Evolutionary conservation across 2,329 filamentous ascomycete genomes (phyloP), one percentile per base, ranked within the genome.

Genomic region (Conoideocrella luteorostrata): DNA sequence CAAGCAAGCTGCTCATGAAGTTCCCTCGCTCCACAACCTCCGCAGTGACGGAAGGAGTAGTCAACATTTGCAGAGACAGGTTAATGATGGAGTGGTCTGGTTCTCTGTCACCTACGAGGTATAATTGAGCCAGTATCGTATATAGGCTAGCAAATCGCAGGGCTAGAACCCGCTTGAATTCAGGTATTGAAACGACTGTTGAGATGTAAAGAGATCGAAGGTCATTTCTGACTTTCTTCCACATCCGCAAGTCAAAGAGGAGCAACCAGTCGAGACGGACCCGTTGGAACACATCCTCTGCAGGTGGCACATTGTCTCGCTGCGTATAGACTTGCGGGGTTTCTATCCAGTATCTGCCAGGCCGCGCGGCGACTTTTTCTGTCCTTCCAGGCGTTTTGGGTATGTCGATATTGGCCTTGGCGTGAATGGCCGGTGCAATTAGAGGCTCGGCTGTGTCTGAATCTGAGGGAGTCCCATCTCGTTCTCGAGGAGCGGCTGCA

Each of bases 51-150:
- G 91, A 95, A 2, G 93, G 90, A 0, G 93, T 96, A 0, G 93
- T 98, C 49, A 98, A 72, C 80, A 98, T 94, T 60, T 98, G 93
- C 23, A 97, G 71, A 4, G 91, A 97, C 29, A 98, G 78, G 59
- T 96, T 96, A 71, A 98, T 95, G 59, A 98, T 97, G 10, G 91
- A 97, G 64, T 97, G 91, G 58, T 98, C 93, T 3, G 93, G 93
- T 62, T 98, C 93, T 50, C 93, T 78, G 59, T 98, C 93, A 12
- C 91, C 91, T 51, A 98, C 93, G 23, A 98, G 77, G 61, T 97
- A 98, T 4, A 98, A 72, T 61, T 98, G 91, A 5, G 93, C 90
- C 38, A 98, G 70, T 3, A 86, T 87, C 2, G 93, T 97, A 65
- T 98, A 98, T 3, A 98, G 74, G 1, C 89, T 91, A 42, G 94